Evolutionary conservation across 2,329 filamentous ascomycete species (phyloP), one percentile per base, ranked within the genome.

Genomic region (Akanthomyces uredinophilus): DNA sequence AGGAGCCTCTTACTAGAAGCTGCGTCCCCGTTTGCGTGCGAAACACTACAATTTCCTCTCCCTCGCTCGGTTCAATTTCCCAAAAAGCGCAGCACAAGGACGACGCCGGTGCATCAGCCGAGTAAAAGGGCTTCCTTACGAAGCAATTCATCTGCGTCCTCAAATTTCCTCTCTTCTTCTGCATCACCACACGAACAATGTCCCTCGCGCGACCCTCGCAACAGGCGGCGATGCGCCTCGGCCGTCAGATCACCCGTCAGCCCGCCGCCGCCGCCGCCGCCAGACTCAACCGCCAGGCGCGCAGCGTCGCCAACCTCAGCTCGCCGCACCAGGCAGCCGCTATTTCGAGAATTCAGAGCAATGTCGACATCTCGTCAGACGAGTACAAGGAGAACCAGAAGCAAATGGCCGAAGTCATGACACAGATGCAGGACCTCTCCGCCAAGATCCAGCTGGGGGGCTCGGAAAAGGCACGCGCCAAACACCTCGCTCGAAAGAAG

Each of bases 401-500:
- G 62, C 85, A 91, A 65, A 96, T 97, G 91, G 80, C 80, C 64
- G 85, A 90, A 68, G 83, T 92, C 60, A 87, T 91, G 71, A 78
- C 80, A 61, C 83, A 83, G 22, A 82, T 98, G 69, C 83, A 87
- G 64, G 79, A 81, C 59, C 81, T 98, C 63, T 91, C 94, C 63
- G 77, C 80, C 52, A 86, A 82, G 67, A 89, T 91, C 62, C 85
- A 91, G 56, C 82, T 84, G 66, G 94, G 94, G 59, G 95, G 95
- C 0, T 78, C 91, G 1, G 83, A 87, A 63, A 95, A 95, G 74
- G 91, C 94, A 4, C 83, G 90, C 63, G 87, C 94, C 66, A 97
- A 97, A 79, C 94, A 98, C 72, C 76, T 96, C 24, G 85, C 88
- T 39, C 83, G 93, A 68, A 91, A 91, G 66, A 98, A 98, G 82